phyloP scores from a whole-genome alignment of 805 yeast species.

The Saccharomycopsis guyanensis region DNA sequence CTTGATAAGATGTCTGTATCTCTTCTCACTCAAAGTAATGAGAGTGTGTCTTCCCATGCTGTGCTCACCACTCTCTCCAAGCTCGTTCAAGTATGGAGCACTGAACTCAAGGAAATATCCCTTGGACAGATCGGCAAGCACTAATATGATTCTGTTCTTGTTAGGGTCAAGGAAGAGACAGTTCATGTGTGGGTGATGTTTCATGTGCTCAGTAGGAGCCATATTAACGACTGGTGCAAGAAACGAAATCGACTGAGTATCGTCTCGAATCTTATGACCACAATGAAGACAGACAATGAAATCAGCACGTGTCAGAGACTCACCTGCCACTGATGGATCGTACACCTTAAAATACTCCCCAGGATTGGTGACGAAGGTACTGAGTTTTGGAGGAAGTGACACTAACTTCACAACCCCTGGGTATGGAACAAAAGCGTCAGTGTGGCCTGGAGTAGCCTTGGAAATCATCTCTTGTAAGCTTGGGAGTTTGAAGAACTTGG shows the following conservation, averaged over 20 bases:
- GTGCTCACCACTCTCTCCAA: slow-evolving; percentile 62
- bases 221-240: not conserved
- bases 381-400: slow-evolving; percentile 42
- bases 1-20: slow-evolving; percentile 51
- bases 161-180: slow-evolving; percentile 12
- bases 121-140: not conserved
- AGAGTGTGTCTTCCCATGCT: slow-evolving; percentile 1
- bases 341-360: slow-evolving; percentile 10
- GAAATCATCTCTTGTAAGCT: not conserved
- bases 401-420: slow-evolving; percentile 49
- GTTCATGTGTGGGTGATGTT: slow-evolving; percentile 21
- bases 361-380: slow-evolving; percentile 31
- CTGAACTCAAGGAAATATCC: slow-evolving; percentile 27
- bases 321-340: not conserved
- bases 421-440: slow-evolving; percentile 23
- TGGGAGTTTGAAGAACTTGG: slow-evolving; percentile 8
- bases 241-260: not conserved
- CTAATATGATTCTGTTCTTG: not conserved
- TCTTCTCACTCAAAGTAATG: slow-evolving; percentile 33
- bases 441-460: not conserved
- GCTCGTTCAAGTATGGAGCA: slow-evolving; percentile 67
- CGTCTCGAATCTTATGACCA: slow-evolving; percentile 32
- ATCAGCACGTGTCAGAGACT: slow-evolving; percentile 28
- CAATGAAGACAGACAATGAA: slow-evolving; percentile 39
- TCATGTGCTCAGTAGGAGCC: slow-evolving; percentile 16